These are phyloP conservation scores for Leishmania tarentolae DNA, from an alignment of 208 protist genomes.

Conservation along the genomic window DNA sequence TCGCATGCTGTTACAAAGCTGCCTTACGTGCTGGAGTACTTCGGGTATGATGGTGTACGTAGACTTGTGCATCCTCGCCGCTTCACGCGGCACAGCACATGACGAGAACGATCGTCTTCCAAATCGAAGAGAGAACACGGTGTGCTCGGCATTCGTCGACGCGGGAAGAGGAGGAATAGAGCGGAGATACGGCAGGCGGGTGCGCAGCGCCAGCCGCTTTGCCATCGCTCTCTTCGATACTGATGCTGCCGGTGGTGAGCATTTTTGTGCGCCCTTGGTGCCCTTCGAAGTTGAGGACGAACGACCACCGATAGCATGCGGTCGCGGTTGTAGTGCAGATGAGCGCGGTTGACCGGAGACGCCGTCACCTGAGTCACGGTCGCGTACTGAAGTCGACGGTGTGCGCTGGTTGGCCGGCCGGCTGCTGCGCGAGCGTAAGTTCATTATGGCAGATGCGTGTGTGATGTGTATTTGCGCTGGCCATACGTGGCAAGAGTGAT, in stretches of 20 bases:
- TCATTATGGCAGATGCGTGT: not conserved
- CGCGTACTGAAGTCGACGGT: conserved; percentile 1
- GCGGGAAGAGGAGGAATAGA: conserved; percentile 1
- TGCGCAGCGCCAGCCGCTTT: conserved; percentile 24
- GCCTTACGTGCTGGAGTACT: conserved; percentile 24
- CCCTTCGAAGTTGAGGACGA: conserved; percentile 6
- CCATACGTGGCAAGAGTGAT: not conserved
- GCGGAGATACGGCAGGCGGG: conserved; percentile 26
- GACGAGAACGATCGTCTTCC: conserved; percentile 22
- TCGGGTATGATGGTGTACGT: conserved; percentile 25
- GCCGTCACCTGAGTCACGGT: conserved; percentile 6
- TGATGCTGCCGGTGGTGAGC: not conserved
- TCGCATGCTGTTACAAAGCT: conserved; percentile 20
- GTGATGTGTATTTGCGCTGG: not conserved
- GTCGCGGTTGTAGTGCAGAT: conserved; percentile 3
- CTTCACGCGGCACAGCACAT: not conserved
- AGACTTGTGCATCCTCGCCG: not conserved
- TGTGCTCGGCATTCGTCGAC: not conserved
- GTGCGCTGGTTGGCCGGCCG: conserved; percentile 4
- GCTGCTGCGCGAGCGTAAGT: conserved; percentile 10
- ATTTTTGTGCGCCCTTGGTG: not conserved
- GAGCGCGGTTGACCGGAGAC: not conserved
- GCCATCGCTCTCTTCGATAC: conserved; percentile 20
- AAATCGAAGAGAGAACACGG: not conserved
- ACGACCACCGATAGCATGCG: not conserved